Evolutionary conservation across 2,329 filamentous ascomycete species (phyloP).

Genomic region (Trichoderma harzianum): DNA sequence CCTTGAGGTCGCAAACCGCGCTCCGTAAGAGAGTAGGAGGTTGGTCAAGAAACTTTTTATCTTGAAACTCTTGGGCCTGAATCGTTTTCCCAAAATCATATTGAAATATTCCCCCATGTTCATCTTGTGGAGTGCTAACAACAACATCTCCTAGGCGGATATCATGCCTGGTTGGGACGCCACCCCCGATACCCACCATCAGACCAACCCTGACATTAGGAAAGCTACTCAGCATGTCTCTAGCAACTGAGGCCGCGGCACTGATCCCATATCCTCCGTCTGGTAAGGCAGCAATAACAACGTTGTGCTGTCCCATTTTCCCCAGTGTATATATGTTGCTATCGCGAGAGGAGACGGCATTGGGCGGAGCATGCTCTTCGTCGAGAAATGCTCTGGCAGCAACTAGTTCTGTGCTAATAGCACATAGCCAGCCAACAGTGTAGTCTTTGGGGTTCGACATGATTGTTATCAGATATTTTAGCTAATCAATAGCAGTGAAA

Average conservation of each 20-base stretch:
- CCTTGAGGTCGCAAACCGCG: constrained; percentile 10
- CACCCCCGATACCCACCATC: background rate
- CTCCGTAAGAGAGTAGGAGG: background rate
- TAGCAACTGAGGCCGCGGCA: background rate
- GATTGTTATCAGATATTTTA: background rate
- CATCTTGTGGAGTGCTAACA: background rate
- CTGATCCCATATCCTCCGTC: background rate
- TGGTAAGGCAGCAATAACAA: background rate
- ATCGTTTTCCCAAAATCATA: background rate
- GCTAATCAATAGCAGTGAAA: no score
- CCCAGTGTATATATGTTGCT: background rate
- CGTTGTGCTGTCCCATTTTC: background rate
- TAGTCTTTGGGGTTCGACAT: background rate
- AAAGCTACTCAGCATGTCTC: background rate
- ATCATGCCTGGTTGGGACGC: background rate
- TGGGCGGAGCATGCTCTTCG: background rate
- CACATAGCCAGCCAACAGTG: background rate
- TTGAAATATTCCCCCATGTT: background rate
- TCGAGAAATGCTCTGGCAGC: background rate
- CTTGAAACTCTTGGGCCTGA: background rate
- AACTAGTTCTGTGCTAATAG: background rate
- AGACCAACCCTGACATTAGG: background rate
- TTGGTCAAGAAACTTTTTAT: background rate
- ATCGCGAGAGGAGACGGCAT: background rate
- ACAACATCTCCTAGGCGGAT: background rate